These are phyloP conservation scores for Paramyrothecium roridum DNA, from an alignment of 2,329 filamentous ascomycete species.

Conservation along the genomic window DNA sequence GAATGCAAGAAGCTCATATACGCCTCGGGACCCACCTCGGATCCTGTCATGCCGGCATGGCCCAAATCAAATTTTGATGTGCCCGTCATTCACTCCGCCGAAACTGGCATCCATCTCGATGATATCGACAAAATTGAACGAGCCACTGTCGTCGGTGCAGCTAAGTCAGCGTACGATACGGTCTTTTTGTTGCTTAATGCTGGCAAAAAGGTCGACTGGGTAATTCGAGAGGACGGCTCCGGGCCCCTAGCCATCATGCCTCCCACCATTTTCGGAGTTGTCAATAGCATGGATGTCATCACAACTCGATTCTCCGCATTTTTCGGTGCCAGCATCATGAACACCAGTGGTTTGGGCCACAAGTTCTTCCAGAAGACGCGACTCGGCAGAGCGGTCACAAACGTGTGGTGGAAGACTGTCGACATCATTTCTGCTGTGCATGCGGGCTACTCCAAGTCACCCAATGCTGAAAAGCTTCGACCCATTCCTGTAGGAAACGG, in stretches of 20 bases:
- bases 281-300: slow-evolving; percentile 21
- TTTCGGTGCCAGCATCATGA: slow-evolving; percentile 26
- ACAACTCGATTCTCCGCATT: slow-evolving; percentile 18
- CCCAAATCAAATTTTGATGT: slow-evolving; percentile 13
- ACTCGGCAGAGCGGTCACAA: slow-evolving; percentile 11
- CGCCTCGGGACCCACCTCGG: slow-evolving; percentile 15
- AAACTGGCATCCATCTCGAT: slow-evolving; percentile 10
- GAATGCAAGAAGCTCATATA: slow-evolving; percentile 18
- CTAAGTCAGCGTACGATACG: slow-evolving; percentile 30
- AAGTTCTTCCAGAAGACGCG: slow-evolving; percentile 19
- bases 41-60: slow-evolving; percentile 16
- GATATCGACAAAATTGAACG: background rate
- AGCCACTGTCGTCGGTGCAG: slow-evolving; percentile 24
- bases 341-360: slow-evolving; percentile 18
- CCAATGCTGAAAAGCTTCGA: slow-evolving; percentile 14
- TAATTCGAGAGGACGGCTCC: slow-evolving; percentile 25
- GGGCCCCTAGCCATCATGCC: slow-evolving; percentile 27
- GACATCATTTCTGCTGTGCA: slow-evolving; percentile 11
- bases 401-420: slow-evolving; percentile 14
- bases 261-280: slow-evolving; percentile 17
- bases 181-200: slow-evolving; percentile 24
- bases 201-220: slow-evolving; percentile 27
- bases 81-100: slow-evolving; percentile 23
- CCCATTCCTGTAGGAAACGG: slow-evolving; percentile 12
- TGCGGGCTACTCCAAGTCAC: slow-evolving; percentile 18